Evolutionary conservation across 345 rosid species (phyloP).

Genomic region (Adansonia digitata): DNA sequence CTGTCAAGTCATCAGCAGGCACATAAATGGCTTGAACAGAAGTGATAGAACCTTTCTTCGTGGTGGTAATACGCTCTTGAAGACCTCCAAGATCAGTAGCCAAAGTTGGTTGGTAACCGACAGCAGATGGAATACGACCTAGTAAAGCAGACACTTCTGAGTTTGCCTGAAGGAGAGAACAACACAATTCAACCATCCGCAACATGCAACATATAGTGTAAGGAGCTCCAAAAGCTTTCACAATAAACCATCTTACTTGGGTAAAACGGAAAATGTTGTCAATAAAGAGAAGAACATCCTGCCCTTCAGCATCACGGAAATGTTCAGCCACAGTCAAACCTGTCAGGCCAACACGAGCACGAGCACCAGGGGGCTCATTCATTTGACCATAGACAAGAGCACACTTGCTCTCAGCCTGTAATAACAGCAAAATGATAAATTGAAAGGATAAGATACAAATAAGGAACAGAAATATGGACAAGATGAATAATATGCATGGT

Average conservation of each 20-base stretch:
- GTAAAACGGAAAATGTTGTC: constrained; percentile 97
- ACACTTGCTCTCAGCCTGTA: constrained; percentile 88
- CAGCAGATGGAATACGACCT: constrained; percentile 99
- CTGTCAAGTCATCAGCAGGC: constrained; percentile 99
- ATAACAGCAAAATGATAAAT: background rate
- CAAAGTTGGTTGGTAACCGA: constrained; percentile 96
- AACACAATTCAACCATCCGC: background rate
- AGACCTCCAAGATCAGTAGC: constrained; percentile 99
- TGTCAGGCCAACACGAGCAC: constrained; percentile 99
- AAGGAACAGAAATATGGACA: background rate
- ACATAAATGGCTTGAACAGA: constrained; percentile 98
- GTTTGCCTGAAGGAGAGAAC: constrained; percentile 59
- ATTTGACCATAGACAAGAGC: constrained; percentile 99
- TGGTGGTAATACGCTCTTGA: constrained; percentile 96
- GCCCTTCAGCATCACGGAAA: constrained; percentile 98
- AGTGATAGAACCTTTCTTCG: constrained; percentile 96
- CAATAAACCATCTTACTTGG: constrained; percentile 39
- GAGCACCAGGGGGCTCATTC: constrained; percentile 99
- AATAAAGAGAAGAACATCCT: constrained; percentile 96
- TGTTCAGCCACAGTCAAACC: constrained; percentile 97
- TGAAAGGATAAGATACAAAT: background rate
- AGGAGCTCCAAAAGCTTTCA: background rate
- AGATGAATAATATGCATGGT: background rate
- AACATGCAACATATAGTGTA: background rate
- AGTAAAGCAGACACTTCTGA: constrained; percentile 99